A percentile compares a stretch with the other conserved stretches of the same genome.
phyloP scores from a whole-genome alignment of 2,329 filamentous ascomycete genomes.

The Dothideomycetes sp. region DNA sequence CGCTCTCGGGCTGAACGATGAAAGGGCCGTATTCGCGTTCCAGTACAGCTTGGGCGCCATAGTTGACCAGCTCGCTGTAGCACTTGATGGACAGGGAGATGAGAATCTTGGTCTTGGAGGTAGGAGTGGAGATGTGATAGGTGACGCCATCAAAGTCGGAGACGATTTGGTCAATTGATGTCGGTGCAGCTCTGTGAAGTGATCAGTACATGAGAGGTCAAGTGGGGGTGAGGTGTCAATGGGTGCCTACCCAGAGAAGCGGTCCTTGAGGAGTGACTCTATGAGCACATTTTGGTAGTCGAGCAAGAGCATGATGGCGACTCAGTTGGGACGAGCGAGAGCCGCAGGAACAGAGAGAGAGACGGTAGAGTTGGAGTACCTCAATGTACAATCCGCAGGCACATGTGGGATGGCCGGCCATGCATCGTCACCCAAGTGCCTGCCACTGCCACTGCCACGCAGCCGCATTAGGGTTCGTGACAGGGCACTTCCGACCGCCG shows the following conservation, averaged over 20 bases:
- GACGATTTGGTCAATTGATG: constrained; percentile 92
- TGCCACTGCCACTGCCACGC: too few relatives aligned
- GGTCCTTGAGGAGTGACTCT: constrained; percentile 87
- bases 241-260: constrained; percentile 66
- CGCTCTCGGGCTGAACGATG: constrained; percentile 74
- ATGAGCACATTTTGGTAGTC: constrained; percentile 99
- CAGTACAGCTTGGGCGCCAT: constrained; percentile 84
- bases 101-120: constrained; percentile 85
- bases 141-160: constrained; percentile 98
- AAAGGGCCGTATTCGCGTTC: constrained; percentile 90
- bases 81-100: constrained; percentile 94
- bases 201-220: constrained; percentile 18
- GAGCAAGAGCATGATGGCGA: constrained; percentile 65
- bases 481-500: too few relatives aligned
- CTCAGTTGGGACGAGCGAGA: background rate
- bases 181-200: constrained; percentile 60
- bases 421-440: too few relatives aligned
- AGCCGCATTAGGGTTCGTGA: too few relatives aligned
- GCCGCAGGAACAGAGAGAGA: constrained; percentile 4
- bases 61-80: constrained; percentile 81
- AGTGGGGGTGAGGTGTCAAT: constrained; percentile 8
- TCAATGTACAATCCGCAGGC: too few relatives aligned
- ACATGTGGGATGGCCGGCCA: too few relatives aligned
- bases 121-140: constrained; percentile 95
- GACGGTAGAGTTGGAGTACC: too few relatives aligned